These are phyloP conservation scores for Fusarium papillatum DNA, from an alignment of 2,329 filamentous ascomycete species.

Conservation along the genomic window DNA sequence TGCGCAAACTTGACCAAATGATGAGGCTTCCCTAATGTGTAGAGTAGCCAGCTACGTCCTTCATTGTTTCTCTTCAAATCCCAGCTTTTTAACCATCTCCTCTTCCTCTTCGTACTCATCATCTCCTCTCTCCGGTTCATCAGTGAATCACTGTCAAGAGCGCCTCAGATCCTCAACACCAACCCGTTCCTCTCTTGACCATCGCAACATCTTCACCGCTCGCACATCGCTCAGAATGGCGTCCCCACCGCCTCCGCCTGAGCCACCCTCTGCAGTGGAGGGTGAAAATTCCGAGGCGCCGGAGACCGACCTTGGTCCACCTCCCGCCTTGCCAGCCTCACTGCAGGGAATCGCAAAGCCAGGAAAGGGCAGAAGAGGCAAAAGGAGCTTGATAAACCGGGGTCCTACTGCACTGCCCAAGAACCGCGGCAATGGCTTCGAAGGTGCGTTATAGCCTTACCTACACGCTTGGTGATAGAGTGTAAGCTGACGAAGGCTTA, in stretches of 20 bases:
- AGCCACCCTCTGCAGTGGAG: background rate
- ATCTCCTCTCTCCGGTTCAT: background rate
- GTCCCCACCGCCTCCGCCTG: background rate
- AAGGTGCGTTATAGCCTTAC: constrained; percentile 60
- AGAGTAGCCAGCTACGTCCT: background rate
- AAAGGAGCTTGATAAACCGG: constrained; percentile 39
- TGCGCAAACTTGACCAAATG: background rate
- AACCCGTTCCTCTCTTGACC: background rate
- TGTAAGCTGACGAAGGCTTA: constrained; percentile 41
- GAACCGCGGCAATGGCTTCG: constrained; percentile 75
- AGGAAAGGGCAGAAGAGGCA: constrained; percentile 33
- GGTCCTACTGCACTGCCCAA: constrained; percentile 58
- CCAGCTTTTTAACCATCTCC: background rate
- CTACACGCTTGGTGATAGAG: background rate
- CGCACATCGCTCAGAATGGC: constrained; percentile 7
- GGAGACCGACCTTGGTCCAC: background rate
- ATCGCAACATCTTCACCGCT: background rate
- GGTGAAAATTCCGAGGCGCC: background rate
- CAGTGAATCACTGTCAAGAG: constrained; percentile 16
- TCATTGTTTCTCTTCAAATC: background rate
- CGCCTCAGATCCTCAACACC: background rate
- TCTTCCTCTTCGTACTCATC: background rate
- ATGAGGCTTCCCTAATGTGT: background rate
- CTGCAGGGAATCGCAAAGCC: constrained; percentile 32
- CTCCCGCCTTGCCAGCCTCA: constrained; percentile 15